Base-by-base conservation (phyloP, 495 filamentous ascomycete species). In the Hypoxylon rickii region DNA sequence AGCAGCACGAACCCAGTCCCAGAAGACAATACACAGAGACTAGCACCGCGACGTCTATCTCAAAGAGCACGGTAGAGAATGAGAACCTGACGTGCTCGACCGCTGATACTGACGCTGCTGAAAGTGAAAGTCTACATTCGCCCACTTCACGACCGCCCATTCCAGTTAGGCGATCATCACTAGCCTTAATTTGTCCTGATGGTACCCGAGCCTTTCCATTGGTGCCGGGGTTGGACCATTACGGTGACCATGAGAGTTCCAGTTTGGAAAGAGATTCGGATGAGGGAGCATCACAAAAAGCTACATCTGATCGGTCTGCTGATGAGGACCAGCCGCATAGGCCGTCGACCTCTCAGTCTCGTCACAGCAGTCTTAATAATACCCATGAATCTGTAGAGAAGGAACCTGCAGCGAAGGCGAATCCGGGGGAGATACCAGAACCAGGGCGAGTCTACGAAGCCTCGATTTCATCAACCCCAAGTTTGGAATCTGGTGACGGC, bases 401-500 rank as follows among this genome's bases (percentile, higher is more conserved):
- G 19, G 36, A 12, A 19, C 13, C 24, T n/a, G 22, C 11, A 24
- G 19, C 15, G 7, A 44, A 20, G 12, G 39, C 42, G 3, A 40
- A 31, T 16, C 8, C 13, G 13, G 46, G 32, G 41, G 53, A 56
- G 8, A 52, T 47, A 24, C 26, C 4, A 21, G 50, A 41, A 36
- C 24, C 39, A 19, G 19, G 10, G 22, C 39, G 42, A 36, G 42
- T 10, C 11, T 63, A 63, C 8, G 59, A 51, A 8, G 17, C 48
- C 2, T 70, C 70, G 19, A 70, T 67, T 18, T 63, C 70, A 32
- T 70, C 72, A 7, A 74, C 73, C 13, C 73, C 73, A 15, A 73
- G 56, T 5, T 34, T 76, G 8, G 68, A 66, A 47, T 62, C 55
- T 15, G 71, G 73, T 18, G 55, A 44, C 13, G 66, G 63, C 7